Percentiles rank a stretch among this genome's conserved stretches.
These are phyloP conservation scores for Globisporangium rhizosaccharum DNA, from an alignment of 352 stramenopile genomes.

Conservation along the genomic window DNA sequence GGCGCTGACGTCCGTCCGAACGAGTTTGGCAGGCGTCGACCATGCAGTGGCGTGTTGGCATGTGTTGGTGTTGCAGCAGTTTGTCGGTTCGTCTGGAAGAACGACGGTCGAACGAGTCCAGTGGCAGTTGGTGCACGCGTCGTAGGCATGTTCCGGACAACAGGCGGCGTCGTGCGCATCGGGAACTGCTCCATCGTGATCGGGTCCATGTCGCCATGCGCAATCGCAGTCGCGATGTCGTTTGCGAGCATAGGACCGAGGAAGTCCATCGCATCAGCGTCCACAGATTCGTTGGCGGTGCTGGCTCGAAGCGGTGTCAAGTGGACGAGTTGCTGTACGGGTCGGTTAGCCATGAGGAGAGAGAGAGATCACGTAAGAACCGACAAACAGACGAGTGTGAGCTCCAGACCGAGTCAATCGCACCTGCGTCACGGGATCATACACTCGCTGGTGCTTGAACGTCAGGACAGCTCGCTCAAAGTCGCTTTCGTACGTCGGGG, in stretches of 20 bases:
- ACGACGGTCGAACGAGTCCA: too few species aligned
- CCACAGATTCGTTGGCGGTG: constrained; percentile 9
- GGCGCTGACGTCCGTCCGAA: constrained; percentile 1
- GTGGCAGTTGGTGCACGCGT: too few species aligned
- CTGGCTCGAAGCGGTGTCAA: constrained; percentile 47
- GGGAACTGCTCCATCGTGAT: constrained; percentile 52
- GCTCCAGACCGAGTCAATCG: background rate
- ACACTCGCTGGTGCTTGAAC: constrained; percentile 70
- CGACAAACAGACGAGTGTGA: background rate
- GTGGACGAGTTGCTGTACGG: constrained; percentile 47
- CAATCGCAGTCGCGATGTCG: constrained; percentile 44
- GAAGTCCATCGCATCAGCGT: constrained; percentile 47
- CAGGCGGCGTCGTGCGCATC: background rate
- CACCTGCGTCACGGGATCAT: constrained; percentile 50
- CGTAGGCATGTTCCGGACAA: background rate
- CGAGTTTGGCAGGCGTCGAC: constrained; percentile 4
- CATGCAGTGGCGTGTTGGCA: background rate
- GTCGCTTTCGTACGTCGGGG: constrained; percentile 50
- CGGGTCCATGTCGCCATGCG: constrained; percentile 69
- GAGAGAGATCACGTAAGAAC: background rate
- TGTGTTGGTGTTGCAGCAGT: background rate
- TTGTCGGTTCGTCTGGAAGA: too few species aligned
- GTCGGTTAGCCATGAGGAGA: background rate
- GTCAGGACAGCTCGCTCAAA: constrained; percentile 58
- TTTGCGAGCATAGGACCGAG: constrained; percentile 48